A percentile compares a stretch with the other conserved stretches of the same genome.
Conservation (phyloP, 2,329 filamentous ascomycete species). For the Arthroderma sp. region DNA sequence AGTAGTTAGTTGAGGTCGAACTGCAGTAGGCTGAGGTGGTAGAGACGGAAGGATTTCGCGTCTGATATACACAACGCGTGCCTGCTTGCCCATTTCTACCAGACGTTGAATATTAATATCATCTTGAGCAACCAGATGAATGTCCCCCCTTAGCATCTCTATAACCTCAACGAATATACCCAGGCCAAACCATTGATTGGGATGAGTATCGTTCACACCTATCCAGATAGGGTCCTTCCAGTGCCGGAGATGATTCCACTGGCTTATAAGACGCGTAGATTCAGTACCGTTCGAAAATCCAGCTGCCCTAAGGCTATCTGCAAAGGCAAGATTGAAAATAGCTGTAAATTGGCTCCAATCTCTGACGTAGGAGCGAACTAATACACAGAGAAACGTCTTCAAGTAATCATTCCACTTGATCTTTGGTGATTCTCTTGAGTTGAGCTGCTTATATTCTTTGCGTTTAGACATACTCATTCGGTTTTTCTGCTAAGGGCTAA, state of each 20-base stretch:
- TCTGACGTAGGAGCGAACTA: slow-evolving; percentile 6
- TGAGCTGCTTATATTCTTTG: too few species aligned
- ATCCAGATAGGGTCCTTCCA: slow-evolving; percentile 17
- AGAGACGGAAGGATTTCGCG: not conserved
- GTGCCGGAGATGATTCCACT: slow-evolving; percentile 18
- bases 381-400: slow-evolving; percentile 7
- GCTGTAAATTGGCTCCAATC: slow-evolving; percentile 3
- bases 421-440: not conserved
- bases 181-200: not conserved
- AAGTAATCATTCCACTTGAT: slow-evolving; percentile 9
- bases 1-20: not conserved
- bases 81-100: not conserved
- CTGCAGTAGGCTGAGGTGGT: not conserved
- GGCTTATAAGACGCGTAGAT: slow-evolving; percentile 12
- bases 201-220: slow-evolving; percentile 15
- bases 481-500: too few species aligned
- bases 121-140: not conserved
- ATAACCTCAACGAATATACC: slow-evolving; percentile 1
- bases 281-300: slow-evolving; percentile 15
- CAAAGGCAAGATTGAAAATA: slow-evolving; percentile 22
- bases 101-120: not conserved
- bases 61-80: not conserved
- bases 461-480: too few species aligned
- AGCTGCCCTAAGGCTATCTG: slow-evolving; percentile 13
- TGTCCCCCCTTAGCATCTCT: not conserved